A percentile compares a stretch with the other conserved stretches of the same genome.
Evolutionary conservation across 2,329 filamentous ascomycete species (phyloP).

Genomic region (Calonectria pteridis): DNA sequence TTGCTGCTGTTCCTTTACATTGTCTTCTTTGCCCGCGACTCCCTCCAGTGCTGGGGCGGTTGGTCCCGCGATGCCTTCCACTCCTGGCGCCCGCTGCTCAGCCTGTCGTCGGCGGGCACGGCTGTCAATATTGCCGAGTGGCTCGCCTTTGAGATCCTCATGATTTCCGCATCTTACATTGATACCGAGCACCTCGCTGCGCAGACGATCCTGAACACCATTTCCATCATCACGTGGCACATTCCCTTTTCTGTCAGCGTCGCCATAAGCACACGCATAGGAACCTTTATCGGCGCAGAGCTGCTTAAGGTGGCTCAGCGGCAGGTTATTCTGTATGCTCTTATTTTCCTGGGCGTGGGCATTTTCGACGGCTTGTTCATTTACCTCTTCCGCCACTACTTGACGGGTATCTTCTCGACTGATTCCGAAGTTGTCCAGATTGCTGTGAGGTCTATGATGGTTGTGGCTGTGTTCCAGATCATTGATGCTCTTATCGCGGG

Average conservation of each 20-base stretch:
- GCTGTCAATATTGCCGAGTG: conserved; percentile 57
- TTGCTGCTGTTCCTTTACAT: conserved; percentile 61
- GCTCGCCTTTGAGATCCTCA: conserved; percentile 58
- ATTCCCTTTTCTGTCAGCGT: conserved; percentile 58
- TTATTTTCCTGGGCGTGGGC: conserved; percentile 50
- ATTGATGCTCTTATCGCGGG: conserved; percentile 34
- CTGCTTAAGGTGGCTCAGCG: conserved; percentile 48
- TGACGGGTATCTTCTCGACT: conserved; percentile 14
- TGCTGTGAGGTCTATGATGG: conserved; percentile 15
- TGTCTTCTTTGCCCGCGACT: conserved; percentile 53
- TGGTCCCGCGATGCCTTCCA: conserved; percentile 52
- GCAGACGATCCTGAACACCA: conserved; percentile 56
- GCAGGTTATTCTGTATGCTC: conserved; percentile 48
- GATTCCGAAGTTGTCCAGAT: conserved; percentile 15
- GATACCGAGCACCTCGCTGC: conserved; percentile 57
- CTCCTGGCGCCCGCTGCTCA: conserved; percentile 55
- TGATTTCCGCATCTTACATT: conserved; percentile 59
- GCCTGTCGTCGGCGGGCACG: conserved; percentile 54
- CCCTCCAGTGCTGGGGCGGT: conserved; percentile 52
- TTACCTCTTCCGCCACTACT: conserved; percentile 13
- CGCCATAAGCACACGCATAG: conserved; percentile 57
- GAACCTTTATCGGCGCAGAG: conserved; percentile 56
- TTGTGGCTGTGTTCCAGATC: conserved; percentile 21
- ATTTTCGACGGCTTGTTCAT: conserved; percentile 47
- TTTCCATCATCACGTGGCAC: conserved; percentile 57